Evolutionary conservation across 805 yeast genomes (phyloP), one percentile per base, ranked within the genome.

Genomic region (Yarrowia sp.): DNA sequence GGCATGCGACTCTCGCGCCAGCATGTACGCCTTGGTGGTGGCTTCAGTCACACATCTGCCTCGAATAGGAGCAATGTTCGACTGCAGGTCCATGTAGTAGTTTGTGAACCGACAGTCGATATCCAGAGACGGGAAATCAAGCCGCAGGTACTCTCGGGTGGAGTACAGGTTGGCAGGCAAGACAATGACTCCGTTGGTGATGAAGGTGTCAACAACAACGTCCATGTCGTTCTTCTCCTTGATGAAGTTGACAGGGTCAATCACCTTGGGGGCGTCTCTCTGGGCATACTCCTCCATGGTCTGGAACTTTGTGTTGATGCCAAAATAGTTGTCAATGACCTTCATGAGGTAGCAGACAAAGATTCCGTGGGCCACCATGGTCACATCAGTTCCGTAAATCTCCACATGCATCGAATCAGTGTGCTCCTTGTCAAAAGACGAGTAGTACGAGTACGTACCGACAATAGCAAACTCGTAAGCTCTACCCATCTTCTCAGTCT

Each of bases 61-160:
- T 5, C 74, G 76, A 2, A 87, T 76, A 0, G 93, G 91, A 12
- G 89, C 82, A 48, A 88, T 81, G 72, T 90, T 87, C 0, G 89
- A 89, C 74, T 92, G 94, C 70, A 94, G 76, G 75, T 94, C 97
- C 97, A 95, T 93, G 75, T 94, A 95, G 77, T 90, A 95, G 73
- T 92, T 90, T 16, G 94, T 89, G 77, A 92, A 89, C 68, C 98
- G 81, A n/a, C 91, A 81, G 75, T 92, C 98, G 36, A 91, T 84
- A 71, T 87, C 91, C 52, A 93, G 79, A 19, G 83, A 81, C 26
- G 88, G 87, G 73, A 92, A 87, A 49, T 83, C 82, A 0, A 93
- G 75, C 0, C 89, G 86, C 26, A 90, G 73, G 74, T 87, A 89
- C 0, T 89, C 83, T 14, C 82, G 79, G 45, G 87, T 82, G 69